These are phyloP conservation scores for Lobulomyces angularis DNA, from an alignment of 192 early-diverging fungal genomes.

Conservation along the genomic window DNA sequence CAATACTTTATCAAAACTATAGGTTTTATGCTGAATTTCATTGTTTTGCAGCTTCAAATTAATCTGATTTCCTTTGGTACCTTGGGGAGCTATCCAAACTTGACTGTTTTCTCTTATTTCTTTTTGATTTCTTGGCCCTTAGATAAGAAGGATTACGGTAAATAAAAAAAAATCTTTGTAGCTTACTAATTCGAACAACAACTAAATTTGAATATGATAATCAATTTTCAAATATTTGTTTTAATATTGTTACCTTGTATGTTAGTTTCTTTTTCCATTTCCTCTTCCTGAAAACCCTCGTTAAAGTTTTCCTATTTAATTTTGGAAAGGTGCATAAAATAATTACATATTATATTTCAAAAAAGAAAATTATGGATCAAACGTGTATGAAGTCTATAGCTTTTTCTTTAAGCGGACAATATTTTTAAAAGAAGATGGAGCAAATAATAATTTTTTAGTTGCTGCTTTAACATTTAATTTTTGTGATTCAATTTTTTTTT, in stretches of 20 bases:
- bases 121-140: conserved; percentile 39
- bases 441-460: too few relatives aligned
- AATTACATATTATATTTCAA: too few relatives aligned
- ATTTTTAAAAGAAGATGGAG: too few relatives aligned
- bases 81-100: conserved; percentile 38
- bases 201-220: background rate
- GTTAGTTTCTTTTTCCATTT: conserved; percentile 54
- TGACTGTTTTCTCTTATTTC: conserved; percentile 59
- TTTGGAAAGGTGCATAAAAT: too few relatives aligned
- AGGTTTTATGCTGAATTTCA: conserved; percentile 51
- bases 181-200: background rate
- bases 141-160: conserved; percentile 13
- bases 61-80: conserved; percentile 47
- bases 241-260: conserved; percentile 71
- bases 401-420: too few relatives aligned
- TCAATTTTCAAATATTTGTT: background rate
- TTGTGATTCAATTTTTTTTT: too few relatives aligned
- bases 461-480: too few relatives aligned
- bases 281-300: too few relatives aligned
- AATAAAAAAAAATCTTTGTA: background rate
- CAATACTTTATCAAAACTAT: conserved; percentile 82
- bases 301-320: too few relatives aligned
- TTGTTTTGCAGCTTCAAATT: conserved; percentile 30
- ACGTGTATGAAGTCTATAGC: too few relatives aligned
- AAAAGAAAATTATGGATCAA: too few relatives aligned